Base-by-base conservation (phyloP, 2,329 filamentous ascomycete genomes). In the Podosphaera xanthii region DNA sequence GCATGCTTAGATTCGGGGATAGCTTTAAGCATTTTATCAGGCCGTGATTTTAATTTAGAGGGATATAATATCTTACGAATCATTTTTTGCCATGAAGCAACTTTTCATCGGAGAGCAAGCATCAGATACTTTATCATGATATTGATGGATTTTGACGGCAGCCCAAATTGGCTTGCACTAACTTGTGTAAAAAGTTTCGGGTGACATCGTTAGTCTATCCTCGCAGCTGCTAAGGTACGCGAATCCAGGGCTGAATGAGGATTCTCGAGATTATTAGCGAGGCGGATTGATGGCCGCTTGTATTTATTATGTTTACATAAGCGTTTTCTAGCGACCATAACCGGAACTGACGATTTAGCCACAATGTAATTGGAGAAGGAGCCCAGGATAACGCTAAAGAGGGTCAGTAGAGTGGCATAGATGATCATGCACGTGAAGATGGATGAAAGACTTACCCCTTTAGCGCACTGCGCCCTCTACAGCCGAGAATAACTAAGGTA, bases 331-430 rank as follows among this genome's bases (percentile, higher is more conserved):
- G 92, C 92, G 42, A 97, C 92, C 92, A 98, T 98, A 61, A 98
- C 92, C 0, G 92, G 92, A 14, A 94, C 89, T 2, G 87, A 94
- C 63, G 88, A 94, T 73, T 97, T 97, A 44, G 89, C 94, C 38
- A 98, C 90, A 6, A 98, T 77, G 68, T 98, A 98, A 69, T 97
- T 97, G 61, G 87, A 94, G 71, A 98, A 97, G 0, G 90, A 96
- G 34, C 92, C 92, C 36, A 98, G 78, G 61, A 98, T 83, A 31
- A 96, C 91, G 68, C 90, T 94, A 65, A 22, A 40, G 22, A 3
- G 4, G 3, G 48, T 61, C 52, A 60, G 52, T 55, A 59, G 50
- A 14, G 46, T 46, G 57, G 53, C 36, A 44, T 14, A 44, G 10
- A 44, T 44, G 5, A 10, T 5, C 22, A 31, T 55, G 40, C 42